phyloP scores from a whole-genome alignment of 768 basidiomycete genomes.

The Suillus plorans region DNA sequence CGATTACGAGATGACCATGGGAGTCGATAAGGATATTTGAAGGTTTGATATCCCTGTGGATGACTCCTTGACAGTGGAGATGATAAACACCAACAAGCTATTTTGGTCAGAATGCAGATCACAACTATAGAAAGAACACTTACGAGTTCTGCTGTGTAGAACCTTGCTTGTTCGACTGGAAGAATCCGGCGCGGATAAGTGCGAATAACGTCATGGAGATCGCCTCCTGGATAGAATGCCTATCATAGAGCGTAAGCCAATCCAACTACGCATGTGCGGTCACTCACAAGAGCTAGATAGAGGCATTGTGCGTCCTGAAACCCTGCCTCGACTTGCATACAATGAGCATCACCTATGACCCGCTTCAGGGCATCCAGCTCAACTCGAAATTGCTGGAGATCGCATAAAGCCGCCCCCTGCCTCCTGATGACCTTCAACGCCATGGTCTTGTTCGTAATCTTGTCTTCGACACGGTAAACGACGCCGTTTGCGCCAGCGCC shows the following conservation, averaged over 20 bases:
- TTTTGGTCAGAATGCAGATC: background rate
- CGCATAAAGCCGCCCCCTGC: background rate
- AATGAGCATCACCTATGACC: conserved; percentile 7
- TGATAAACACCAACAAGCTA: conserved; percentile 33
- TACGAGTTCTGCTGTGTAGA: conserved; percentile 13
- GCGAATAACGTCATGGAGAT: conserved; percentile 9
- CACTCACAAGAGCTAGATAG: conserved; percentile 13
- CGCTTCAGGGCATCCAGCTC: conserved; percentile 11
- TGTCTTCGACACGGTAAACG: conserved; percentile 10
- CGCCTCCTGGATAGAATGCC: conserved; percentile 10
- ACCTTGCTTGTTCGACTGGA: conserved; percentile 7
- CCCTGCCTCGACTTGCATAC: conserved; percentile 11
- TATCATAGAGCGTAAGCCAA: background rate
- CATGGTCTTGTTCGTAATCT: conserved; percentile 4
- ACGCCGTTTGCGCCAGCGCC: conserved; percentile 8
- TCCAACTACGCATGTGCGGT: background rate
- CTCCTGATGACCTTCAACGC: conserved; percentile 15
- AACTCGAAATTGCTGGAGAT: background rate
- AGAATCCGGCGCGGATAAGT: background rate
- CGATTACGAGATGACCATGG: conserved; percentile 52
- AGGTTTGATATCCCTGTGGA: conserved; percentile 71
- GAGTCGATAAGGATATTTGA: conserved; percentile 57
- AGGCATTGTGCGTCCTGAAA: conserved; percentile 14
- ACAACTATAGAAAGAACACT: background rate
- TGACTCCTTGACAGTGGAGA: conserved; percentile 60